Conservation (phyloP, 805 yeast species). For the Metschnikowia arizonensis region DNA sequence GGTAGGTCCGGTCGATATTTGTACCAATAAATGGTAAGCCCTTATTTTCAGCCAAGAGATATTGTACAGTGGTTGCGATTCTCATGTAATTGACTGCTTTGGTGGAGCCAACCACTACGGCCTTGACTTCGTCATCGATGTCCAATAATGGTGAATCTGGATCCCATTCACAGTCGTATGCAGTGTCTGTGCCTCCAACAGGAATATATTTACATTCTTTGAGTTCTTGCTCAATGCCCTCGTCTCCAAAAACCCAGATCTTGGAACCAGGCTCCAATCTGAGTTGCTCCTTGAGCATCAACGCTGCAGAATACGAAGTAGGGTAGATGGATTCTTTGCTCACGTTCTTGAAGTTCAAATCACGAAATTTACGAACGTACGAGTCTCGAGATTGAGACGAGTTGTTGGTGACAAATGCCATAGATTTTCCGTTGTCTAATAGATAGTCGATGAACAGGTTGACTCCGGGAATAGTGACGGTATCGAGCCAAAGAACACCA, state of each 20-base stretch:
- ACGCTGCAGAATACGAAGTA: conserved; percentile 36
- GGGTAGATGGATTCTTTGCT: conserved; percentile 31
- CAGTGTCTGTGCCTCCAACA: conserved; percentile 32
- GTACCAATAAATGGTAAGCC: conserved; percentile 37
- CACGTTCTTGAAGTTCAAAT: conserved; percentile 28
- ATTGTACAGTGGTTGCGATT: conserved; percentile 36
- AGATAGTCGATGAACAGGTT: conserved; percentile 24
- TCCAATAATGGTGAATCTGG: conserved; percentile 23
- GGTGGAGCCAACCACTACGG: conserved; percentile 40
- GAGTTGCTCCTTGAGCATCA: conserved; percentile 22
- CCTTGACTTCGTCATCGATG: conserved; percentile 37
- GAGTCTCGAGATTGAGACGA: conserved; percentile 33
- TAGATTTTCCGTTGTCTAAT: conserved; percentile 22
- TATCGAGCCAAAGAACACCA: conserved; percentile 42
- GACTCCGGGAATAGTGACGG: conserved; percentile 32
- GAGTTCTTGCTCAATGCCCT: conserved; percentile 36
- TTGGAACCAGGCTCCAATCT: conserved; percentile 28
- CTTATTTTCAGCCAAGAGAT: conserved; percentile 29
- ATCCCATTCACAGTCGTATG: conserved; percentile 25
- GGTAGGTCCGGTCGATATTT: conserved; percentile 40
- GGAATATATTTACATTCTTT: conserved; percentile 30
- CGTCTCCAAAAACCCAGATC: conserved; percentile 40
- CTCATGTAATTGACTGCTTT: conserved; percentile 35
- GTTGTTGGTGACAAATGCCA: conserved; percentile 38
- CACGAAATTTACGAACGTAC: conserved; percentile 30